These are phyloP conservation scores for Beauveria brongniartii DNA, from an alignment of 2,329 filamentous ascomycete species.

Conservation along the genomic window DNA sequence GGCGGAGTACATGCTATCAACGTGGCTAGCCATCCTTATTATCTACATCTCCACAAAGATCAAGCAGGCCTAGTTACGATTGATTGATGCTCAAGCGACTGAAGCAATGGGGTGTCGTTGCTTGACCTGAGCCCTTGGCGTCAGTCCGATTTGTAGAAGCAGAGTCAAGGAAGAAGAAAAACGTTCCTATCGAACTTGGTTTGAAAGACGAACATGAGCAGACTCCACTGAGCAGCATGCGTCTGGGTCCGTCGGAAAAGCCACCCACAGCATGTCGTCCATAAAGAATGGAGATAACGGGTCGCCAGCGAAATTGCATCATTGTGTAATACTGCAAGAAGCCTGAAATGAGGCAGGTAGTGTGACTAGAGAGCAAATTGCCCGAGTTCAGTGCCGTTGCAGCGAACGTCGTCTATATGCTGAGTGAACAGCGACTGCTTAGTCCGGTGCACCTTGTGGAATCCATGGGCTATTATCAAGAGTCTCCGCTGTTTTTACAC, in stretches of 20 bases:
- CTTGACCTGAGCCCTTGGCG: neutral
- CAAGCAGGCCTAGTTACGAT: neutral
- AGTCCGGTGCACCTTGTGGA: no score
- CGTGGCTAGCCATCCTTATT: neutral
- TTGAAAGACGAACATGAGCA: neutral
- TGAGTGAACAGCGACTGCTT: neutral
- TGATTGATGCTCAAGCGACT: neutral
- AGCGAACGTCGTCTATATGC: neutral
- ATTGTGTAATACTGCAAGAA: slow-evolving; percentile 3
- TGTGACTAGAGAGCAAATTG: neutral
- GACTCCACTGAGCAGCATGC: neutral
- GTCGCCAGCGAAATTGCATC: neutral
- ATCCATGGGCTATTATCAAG: no score
- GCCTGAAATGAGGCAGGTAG: neutral
- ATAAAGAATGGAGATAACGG: neutral
- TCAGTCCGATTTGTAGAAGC: neutral
- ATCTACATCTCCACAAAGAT: slow-evolving; percentile 1
- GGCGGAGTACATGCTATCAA: no score
- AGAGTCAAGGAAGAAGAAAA: neutral
- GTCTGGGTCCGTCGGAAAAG: slow-evolving; percentile 4
- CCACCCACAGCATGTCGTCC: neutral
- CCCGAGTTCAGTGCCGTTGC: neutral
- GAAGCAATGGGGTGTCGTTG: neutral
- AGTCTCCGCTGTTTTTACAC: no score
- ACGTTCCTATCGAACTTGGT: neutral